Evolutionary conservation across 2,329 filamentous ascomycete species (phyloP).

Genomic region (Tolypocladium capitatum): DNA sequence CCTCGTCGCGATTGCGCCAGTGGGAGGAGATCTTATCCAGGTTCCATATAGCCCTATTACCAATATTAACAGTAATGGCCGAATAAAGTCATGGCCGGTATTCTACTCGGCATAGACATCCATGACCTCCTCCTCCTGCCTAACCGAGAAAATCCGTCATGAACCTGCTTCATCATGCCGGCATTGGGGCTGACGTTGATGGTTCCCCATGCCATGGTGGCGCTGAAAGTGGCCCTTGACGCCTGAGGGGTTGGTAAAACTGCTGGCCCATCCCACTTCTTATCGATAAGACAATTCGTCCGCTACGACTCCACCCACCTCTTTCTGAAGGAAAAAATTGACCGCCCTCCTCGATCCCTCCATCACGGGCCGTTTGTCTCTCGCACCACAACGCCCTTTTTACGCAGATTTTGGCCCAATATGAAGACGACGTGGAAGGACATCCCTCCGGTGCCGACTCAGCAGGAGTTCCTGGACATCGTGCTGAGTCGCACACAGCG

Average conservation of each 20-base stretch:
- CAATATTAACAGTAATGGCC: slow-evolving; percentile 62
- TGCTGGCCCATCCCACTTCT: background rate
- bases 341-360: slow-evolving; percentile 11
- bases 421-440: slow-evolving; percentile 59
- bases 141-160: no score
- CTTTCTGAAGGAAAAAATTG: slow-evolving; percentile 16
- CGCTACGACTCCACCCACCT: slow-evolving; percentile 11
- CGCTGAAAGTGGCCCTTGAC: no score
- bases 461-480: slow-evolving; percentile 95
- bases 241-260: no score
- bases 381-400: background rate
- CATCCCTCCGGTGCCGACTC: slow-evolving; percentile 78
- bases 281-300: slow-evolving; percentile 13
- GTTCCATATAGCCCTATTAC: slow-evolving; percentile 51
- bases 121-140: no score
- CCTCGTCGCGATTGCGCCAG: slow-evolving; percentile 91
- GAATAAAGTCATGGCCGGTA: slow-evolving; percentile 45
- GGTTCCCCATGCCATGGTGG: no score
- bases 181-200: no score
- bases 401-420: slow-evolving; percentile 20
- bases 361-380: background rate
- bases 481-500: slow-evolving; percentile 88
- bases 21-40: slow-evolving; percentile 69
- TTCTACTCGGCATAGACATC: slow-evolving; percentile 31
- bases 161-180: no score